A percentile compares a stretch with the other conserved stretches of the same genome.
Evolutionary conservation across 208 protist genomes (phyloP).

Genomic region (Leishmania aethiopica): DNA sequence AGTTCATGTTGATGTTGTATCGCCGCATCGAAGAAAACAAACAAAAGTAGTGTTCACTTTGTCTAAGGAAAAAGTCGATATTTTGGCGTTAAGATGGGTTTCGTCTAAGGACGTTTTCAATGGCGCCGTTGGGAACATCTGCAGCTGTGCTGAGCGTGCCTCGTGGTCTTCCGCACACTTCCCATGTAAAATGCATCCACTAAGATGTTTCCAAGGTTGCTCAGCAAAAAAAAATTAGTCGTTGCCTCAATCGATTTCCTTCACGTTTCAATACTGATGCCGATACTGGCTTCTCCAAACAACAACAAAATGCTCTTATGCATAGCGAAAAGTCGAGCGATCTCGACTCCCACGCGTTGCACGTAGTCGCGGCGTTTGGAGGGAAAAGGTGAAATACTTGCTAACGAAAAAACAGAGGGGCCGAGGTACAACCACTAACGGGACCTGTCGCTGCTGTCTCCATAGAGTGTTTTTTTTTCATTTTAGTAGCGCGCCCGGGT

Average conservation of each 20-base stretch:
- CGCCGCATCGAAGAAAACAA: background rate
- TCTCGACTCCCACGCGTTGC: background rate
- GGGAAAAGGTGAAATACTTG: background rate
- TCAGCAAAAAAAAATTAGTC: background rate
- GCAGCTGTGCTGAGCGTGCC: background rate
- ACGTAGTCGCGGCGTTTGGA: conserved; percentile 1
- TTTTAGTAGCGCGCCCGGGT: background rate
- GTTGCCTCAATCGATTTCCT: background rate
- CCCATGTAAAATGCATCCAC: background rate
- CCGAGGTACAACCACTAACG: background rate
- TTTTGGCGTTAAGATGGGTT: background rate
- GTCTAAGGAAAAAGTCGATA: background rate
- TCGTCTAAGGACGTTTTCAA: background rate
- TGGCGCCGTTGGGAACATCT: background rate
- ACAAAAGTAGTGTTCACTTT: background rate
- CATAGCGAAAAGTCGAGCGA: background rate
- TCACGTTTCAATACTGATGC: background rate
- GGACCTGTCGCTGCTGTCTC: background rate
- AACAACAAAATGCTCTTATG: background rate
- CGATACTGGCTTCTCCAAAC: background rate
- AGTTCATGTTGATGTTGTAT: background rate
- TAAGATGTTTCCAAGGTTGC: background rate
- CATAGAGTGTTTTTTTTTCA: conserved; percentile 1
- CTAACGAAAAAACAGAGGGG: background rate
- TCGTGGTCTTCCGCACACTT: background rate